phyloP scores from a whole-genome alignment of 768 basidiomycete genomes.

The Auricularia cornea region DNA sequence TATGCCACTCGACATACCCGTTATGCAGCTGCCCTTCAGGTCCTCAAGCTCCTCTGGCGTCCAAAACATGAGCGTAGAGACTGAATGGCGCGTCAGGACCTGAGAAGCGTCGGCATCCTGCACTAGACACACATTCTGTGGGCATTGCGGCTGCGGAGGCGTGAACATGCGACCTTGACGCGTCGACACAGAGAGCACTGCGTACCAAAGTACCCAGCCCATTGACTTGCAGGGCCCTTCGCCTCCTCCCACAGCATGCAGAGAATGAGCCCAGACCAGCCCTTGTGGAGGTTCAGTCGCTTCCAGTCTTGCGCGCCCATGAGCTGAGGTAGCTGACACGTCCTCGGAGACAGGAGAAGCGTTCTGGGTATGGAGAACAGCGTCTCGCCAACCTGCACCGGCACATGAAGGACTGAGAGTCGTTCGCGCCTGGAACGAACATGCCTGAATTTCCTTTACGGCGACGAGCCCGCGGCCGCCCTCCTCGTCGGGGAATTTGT shows the following conservation, averaged over 20 bases:
- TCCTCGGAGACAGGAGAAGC: conserved; percentile 70
- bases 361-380: conserved; percentile 77
- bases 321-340: conserved; percentile 52
- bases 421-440: conserved; percentile 10
- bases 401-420: not conserved
- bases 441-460: conserved; percentile 60
- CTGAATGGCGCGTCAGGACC: conserved; percentile 62
- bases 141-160: not conserved
- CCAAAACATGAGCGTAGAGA: conserved; percentile 97
- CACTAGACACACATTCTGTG: not conserved
- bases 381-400: conserved; percentile 14
- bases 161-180: not conserved
- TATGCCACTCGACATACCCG: conserved; percentile 40
- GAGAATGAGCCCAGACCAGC: conserved; percentile 85
- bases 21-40: conserved; percentile 76
- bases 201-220: conserved; percentile 68
- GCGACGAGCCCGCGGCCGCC: conserved; percentile 71
- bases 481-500: conserved; percentile 32
- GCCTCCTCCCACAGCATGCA: conserved; percentile 95
- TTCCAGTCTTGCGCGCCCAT: conserved; percentile 64
- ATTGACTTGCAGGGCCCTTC: conserved; percentile 49
- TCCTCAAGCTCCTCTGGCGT: conserved; percentile 57
- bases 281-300: conserved; percentile 44
- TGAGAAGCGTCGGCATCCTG: not conserved
- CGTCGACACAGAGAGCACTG: not conserved